A percentile compares a stretch with the other conserved stretches of the same genome.
Conservation (phyloP, 306 rosid species). For the Medicago lupulina region DNA sequence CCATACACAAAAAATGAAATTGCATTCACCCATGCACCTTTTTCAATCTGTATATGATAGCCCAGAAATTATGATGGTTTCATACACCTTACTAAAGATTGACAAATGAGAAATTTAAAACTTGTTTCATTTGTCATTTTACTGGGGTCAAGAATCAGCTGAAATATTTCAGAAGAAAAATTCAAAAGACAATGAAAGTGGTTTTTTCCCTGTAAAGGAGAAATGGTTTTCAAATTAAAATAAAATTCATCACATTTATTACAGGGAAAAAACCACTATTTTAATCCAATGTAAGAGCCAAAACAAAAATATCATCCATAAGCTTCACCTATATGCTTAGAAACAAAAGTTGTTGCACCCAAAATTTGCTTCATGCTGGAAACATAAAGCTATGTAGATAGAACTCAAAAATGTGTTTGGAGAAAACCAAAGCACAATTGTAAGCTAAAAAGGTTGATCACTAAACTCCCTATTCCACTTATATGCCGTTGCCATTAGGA, state of each 20-base stretch:
- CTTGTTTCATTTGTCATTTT: background rate
- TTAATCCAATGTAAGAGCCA: conserved; percentile 9
- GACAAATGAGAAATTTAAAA: background rate
- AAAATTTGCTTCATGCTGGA: conserved; percentile 60
- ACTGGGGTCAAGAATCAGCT: background rate
- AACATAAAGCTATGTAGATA: conserved; percentile 40
- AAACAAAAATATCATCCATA: conserved; percentile 33
- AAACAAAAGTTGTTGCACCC: conserved; percentile 54
- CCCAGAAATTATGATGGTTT: background rate
- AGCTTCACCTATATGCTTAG: conserved; percentile 50
- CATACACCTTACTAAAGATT: background rate
- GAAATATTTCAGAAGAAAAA: too few relatives aligned
- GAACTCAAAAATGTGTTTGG: conserved; percentile 46
- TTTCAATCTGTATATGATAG: too few relatives aligned
- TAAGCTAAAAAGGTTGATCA: conserved; percentile 12
- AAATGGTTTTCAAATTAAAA: background rate
- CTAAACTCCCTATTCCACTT: conserved; percentile 48
- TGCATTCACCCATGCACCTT: too few relatives aligned
- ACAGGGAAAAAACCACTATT: conserved; percentile 18
- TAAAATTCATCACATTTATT: conserved; percentile 4
- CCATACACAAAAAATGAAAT: too few relatives aligned
- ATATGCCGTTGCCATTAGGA: conserved; percentile 65
- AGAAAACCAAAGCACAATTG: conserved; percentile 36
- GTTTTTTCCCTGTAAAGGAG: background rate
- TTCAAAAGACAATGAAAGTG: too few relatives aligned